Evolutionary conservation across 2,329 filamentous ascomycete genomes (phyloP), one percentile per base, ranked within the genome.

Genomic region (Trichoderma sp.): DNA sequence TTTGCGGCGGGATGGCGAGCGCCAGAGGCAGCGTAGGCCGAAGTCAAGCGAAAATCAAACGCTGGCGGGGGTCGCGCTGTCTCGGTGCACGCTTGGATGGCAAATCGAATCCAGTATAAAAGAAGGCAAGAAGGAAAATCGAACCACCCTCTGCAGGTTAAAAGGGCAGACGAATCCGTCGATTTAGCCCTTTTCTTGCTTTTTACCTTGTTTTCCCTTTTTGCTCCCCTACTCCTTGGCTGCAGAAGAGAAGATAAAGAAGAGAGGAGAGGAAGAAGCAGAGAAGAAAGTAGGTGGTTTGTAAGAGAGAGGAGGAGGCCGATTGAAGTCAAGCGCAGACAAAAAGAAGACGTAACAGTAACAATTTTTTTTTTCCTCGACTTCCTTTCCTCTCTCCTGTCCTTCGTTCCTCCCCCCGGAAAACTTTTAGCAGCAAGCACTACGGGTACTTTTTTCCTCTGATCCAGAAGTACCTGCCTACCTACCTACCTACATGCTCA

Each of bases 1-100:
- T 76, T 80, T 76, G 78, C 75, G 72, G 76, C 78, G 78, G 78
- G 74, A 78, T 71, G 71, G 71, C 63, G 72, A 78, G 76, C 46
- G 76, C 70, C 71, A 73, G 74, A 70, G 71, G 68, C 68, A 43
- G 63, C 70, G 54, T 65, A 69, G 68, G 70, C 72, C 70, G 72
- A 72, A 72, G 70, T 69, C 54, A 69, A 69, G 68, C 68, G 68
- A 56, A 52, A 5, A 30, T 49, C 39, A 59, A 39, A 64, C 60
- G 49, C 52, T 54, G 32, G 30, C 32, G 32, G 68, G 68, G 68
- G 65, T 67, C 46, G 68, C 32, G 37, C 21, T 67, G 52, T 66
- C 63, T 66, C 52, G 63, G 43, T 51, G 28, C 63, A 37, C 21
- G 51, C 46, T 43, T 43, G 28, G 52, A 49, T 54, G 49, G 60